Base-by-base conservation (phyloP, 306 rosid species). In the Sechiopsis laciniata region DNA sequence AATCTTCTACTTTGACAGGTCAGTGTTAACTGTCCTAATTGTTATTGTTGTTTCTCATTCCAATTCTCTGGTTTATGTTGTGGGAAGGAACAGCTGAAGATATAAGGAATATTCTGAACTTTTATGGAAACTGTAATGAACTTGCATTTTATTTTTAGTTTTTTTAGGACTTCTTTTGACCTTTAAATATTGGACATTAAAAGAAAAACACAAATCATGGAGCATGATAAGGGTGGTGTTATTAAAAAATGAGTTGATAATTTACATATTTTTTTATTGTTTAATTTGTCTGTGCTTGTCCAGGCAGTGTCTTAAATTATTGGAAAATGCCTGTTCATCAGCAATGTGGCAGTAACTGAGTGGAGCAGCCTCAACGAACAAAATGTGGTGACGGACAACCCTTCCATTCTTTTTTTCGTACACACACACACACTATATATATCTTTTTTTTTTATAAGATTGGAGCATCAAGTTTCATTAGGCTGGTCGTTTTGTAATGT, bases 241-340 rank as follows among this genome's bases (percentile, higher is more conserved):
- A 26, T 29, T 29, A 7, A 1, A 48, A 68, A 12, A 22, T 48
- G 3, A 19, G 32, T 20, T 21, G 20, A 67, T 42, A 67, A 19
- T 68, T 10, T 17, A 46, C 17, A 0, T 46, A 19, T 17, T 64
- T 14, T 17, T 64, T 14, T 21, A 48, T 0, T 69, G 59, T 26
- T 15, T 50, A 1, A 70, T 70, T 70, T 48, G 17, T 69, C 12
- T 26, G 1, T 51, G 73, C 73, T 51, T 50, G 22, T 70, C 51
- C 45, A 51, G 74, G 58, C 52, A 45, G 12, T 45, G 59, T 24
- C 74, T 1, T 48, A 48, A 48, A 48, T 68, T 68, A 70, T 42
- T 7, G 40, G 56, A 50, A 70, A 70, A 50, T 70, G 22, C 16
- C 74, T 13, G 37, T 48, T 11, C 73, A 69, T 15, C 42, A 48